These are phyloP conservation scores for Citrullus colocynthis DNA, from an alignment of 306 rosid species.

Conservation along the genomic window DNA sequence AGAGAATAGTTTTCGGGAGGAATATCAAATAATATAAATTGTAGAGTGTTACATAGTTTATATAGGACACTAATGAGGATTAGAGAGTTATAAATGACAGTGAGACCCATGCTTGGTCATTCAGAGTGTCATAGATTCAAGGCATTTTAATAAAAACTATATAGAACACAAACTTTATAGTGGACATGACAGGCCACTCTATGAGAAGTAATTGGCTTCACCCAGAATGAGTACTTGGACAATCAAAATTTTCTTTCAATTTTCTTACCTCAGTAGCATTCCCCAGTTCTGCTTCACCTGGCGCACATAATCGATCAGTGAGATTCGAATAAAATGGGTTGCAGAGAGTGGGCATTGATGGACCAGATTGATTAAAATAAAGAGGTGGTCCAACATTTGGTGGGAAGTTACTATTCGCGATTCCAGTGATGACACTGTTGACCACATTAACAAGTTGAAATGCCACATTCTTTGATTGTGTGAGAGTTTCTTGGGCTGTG, in stretches of 20 bases:
- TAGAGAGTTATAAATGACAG: too few species aligned
- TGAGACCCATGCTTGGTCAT: too few species aligned
- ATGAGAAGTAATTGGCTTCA: neutral
- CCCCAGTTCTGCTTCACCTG: conserved; percentile 12
- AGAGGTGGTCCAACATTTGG: neutral
- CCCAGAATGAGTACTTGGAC: neutral
- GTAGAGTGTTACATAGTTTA: too few species aligned
- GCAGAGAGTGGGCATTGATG: conserved; percentile 32
- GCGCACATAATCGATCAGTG: conserved; percentile 20
- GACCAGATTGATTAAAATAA: conserved; percentile 40
- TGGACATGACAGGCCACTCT: neutral
- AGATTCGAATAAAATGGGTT: conserved; percentile 23
- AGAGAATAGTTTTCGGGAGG: too few species aligned
- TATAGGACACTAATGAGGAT: too few species aligned
- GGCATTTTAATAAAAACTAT: too few species aligned
- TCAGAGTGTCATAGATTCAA: too few species aligned
- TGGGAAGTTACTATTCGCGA: conserved; percentile 10
- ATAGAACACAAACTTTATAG: neutral
- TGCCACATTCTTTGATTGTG: conserved; percentile 31
- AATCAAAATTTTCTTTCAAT: neutral
- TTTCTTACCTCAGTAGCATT: conserved; percentile 25
- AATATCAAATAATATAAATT: too few species aligned
- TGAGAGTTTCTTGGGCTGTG: conserved; percentile 30
- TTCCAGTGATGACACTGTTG: conserved; percentile 17
- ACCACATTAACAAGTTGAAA: conserved; percentile 17